Base-by-base conservation (phyloP, 73 alveolate genomes). In the Paramecium caudatum region DNA sequence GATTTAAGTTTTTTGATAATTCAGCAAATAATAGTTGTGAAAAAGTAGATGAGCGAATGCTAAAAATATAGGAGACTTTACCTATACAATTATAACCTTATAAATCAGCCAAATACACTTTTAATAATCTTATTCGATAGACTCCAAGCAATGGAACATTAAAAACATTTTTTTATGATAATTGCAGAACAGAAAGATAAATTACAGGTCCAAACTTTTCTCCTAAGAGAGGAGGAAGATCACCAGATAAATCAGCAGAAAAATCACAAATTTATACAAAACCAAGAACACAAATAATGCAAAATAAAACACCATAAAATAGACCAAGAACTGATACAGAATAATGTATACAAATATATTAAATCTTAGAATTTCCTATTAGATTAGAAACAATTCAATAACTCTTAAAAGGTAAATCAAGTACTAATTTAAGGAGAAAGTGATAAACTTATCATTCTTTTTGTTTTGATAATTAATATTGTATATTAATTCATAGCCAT, bases 311-410 rank as follows among this genome's bases (percentile, higher is more conserved):
- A 21, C 88, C 88, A 1, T 16, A 74, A 4, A 74, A 7, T 4
- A 74, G 88, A 7, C 68, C 47, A 6, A 37, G 88, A 74, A 74
- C 88, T 34, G 47, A 74, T 45, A 74, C 88, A 2, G 88, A 16
- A 37, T 21, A 74, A 74, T 41, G 49, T 33, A 37, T 27, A 19
- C 12, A 69, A n/a, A 5, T 21, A 37, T 41, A 43, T 45, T 32
- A 4, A 0, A 32, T n/a, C n/a, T 34, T 74, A 74, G 88, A 74
- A 8, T 39, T 45, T 41, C 88, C 49, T 27, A 19, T 74, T 4
- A 74, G 19, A 47, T 74, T 74, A 36, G 88, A 74, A 74, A 74
- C 88, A 0, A 74, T 74, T 5, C 55, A 74, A 27, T 45, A 74
- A 13, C 43, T 74, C 10, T 43, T 74, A 45, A 74, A 34, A 37